These are phyloP conservation scores for Ceratobasidium sp. DNA, from an alignment of 1,284 basidiomycete genomes.

Conservation along the genomic window DNA sequence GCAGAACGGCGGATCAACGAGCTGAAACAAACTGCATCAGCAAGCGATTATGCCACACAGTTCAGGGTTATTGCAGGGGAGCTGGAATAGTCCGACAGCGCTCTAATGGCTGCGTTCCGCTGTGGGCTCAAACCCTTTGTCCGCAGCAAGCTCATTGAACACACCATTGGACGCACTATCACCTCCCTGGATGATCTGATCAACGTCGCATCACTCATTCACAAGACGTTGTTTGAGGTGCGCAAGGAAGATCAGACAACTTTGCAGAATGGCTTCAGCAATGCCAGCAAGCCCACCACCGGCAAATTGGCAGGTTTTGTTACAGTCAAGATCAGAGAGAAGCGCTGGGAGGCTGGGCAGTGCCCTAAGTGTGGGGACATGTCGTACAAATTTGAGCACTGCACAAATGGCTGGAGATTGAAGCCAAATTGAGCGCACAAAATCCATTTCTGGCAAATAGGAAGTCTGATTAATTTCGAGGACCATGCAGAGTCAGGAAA, in stretches of 20 bases:
- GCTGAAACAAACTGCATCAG: neutral
- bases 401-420: neutral
- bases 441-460: neutral
- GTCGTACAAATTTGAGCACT: neutral
- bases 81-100: neutral
- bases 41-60: neutral
- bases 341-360: neutral
- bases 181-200: neutral
- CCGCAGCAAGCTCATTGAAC: neutral
- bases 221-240: conserved; percentile 9
- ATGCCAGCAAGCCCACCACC: neutral
- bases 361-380: neutral
- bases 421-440: neutral
- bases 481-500: neutral
- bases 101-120: neutral
- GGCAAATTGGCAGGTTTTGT: neutral
- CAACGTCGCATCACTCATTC: neutral
- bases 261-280: neutral
- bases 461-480: neutral
- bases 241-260: neutral
- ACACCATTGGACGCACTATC: neutral
- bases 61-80: neutral
- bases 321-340: neutral
- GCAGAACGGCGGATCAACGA: neutral
- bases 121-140: neutral